These are phyloP conservation scores for Pythium aphanidermatum DNA, from an alignment of 352 stramenopile genomes.

Conservation along the genomic window DNA sequence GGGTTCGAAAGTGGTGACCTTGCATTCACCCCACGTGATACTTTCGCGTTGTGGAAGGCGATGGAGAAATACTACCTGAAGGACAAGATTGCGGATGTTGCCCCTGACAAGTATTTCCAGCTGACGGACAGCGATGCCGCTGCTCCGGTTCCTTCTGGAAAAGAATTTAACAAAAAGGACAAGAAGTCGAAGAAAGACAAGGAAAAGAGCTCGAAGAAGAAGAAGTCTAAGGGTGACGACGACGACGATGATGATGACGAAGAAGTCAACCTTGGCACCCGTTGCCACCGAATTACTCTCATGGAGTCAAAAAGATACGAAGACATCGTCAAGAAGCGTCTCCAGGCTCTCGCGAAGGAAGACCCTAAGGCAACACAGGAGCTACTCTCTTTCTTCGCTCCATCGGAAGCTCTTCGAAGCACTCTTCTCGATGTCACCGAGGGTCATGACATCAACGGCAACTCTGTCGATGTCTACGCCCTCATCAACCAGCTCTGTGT, in stretches of 20 bases:
- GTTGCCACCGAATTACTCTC: constrained; percentile 93
- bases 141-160: constrained; percentile 8
- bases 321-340: constrained; percentile 91
- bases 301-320: constrained; percentile 98
- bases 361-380: constrained; percentile 85
- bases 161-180: constrained; percentile 18
- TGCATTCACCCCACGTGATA: constrained; percentile 96
- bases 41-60: constrained; percentile 93
- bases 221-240: constrained; percentile 57
- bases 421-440: constrained; percentile 50
- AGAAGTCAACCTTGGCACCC: constrained; percentile 65
- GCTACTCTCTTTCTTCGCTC: constrained; percentile 79
- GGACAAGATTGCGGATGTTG: constrained; percentile 87
- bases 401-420: constrained; percentile 52
- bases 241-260: constrained; percentile 64
- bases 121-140: constrained; percentile 34
- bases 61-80: constrained; percentile 69
- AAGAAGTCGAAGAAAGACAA: constrained; percentile 30
- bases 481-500: constrained; percentile 61
- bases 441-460: constrained; percentile 44
- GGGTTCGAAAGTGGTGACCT: constrained; percentile 79
- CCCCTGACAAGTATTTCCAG: constrained; percentile 94
- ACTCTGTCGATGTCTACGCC: constrained; percentile 57
- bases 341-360: constrained; percentile 85
- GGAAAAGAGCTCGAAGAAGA: constrained; percentile 41